phyloP scores from a whole-genome alignment of 139 green algal species.

The Chlamydomonas schloesseri region DNA sequence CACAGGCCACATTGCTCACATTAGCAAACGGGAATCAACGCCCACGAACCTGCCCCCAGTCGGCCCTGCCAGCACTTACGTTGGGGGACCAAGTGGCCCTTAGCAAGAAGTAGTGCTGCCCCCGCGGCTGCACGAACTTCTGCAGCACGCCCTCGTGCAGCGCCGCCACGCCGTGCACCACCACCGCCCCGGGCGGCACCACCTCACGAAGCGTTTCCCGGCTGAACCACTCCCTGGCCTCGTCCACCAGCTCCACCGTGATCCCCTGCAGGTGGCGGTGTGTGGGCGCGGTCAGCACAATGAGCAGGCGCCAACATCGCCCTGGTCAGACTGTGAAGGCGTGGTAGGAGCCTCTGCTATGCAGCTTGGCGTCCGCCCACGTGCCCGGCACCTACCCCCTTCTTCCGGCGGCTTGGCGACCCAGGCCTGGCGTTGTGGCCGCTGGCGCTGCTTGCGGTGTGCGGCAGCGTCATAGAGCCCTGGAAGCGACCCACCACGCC shows the following conservation, averaged over 20 bases:
- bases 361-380: too few relatives aligned
- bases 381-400: neutral
- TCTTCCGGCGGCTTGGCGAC: neutral
- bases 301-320: neutral
- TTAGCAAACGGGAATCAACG: too few relatives aligned
- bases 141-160: slow-evolving; percentile 60
- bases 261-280: neutral
- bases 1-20: too few relatives aligned
- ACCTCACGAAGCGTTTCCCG: slow-evolving; percentile 36
- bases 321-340: too few relatives aligned
- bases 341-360: too few relatives aligned
- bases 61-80: too few relatives aligned
- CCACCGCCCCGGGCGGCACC: slow-evolving; percentile 30
- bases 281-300: neutral
- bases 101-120: slow-evolving; percentile 44
- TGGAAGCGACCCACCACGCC: slow-evolving; percentile 28
- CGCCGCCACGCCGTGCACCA: slow-evolving; percentile 39
- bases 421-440: neutral
- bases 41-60: too few relatives aligned
- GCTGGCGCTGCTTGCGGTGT: neutral
- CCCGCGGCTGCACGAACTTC: slow-evolving; percentile 48
- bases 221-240: slow-evolving; percentile 28
- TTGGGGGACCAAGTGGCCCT: slow-evolving; percentile 39
- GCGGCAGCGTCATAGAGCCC: slow-evolving; percentile 33
- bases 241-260: slow-evolving; percentile 26